Evolutionary conservation across 106 monocot genomes (phyloP), one percentile per base, ranked within the genome.

Genomic region (Dioscorea dumetorum): DNA sequence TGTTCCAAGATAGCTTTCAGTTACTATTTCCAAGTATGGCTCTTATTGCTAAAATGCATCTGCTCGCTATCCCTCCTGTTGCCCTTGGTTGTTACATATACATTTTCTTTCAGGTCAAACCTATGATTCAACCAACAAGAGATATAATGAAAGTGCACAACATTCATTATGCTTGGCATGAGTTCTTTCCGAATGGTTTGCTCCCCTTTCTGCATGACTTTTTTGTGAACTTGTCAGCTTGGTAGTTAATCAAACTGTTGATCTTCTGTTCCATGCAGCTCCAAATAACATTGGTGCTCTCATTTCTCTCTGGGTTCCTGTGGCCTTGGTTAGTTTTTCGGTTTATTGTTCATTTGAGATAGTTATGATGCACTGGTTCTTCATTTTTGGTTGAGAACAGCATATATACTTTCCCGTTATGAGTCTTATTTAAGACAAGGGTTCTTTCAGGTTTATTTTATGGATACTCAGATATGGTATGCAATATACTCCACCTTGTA

Each of bases 391-490:
- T 58, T 58, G n/a, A 66, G 50, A 50, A n/a, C 2, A 8, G 11
- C 20, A 12, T 33, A 12, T 33, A 17, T 64, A 9, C 14, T 33
- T 41, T 33, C 32, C 4, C 16, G 3, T 35, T 34, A 64, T 33
- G 17, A 64, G 41, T 41, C 10, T 10, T 41, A 41, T 41, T 41
- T 41, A 41, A 41, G 41, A 41, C 6, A 41, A 41, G 34, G 7
- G 61, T 66, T 49, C 71, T 65, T 77, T n/a, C 71, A 99, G 99
- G 90, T 93, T 41, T 99, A 90, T 74, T 99, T 87, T 74, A 99
- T 93, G 99, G 99, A 99, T 59, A 99, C 99, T 62, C 93, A 99
- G 64, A 99, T 99, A 67, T 99, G 99, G 99, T 99, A 99, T 85
- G 67, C 93, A 64, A 76, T 99, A 68, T 99, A 84, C 68, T 99